Evolutionary conservation across 257 asterid genomes (phyloP).

Genomic region (Coffea eugenioides): DNA sequence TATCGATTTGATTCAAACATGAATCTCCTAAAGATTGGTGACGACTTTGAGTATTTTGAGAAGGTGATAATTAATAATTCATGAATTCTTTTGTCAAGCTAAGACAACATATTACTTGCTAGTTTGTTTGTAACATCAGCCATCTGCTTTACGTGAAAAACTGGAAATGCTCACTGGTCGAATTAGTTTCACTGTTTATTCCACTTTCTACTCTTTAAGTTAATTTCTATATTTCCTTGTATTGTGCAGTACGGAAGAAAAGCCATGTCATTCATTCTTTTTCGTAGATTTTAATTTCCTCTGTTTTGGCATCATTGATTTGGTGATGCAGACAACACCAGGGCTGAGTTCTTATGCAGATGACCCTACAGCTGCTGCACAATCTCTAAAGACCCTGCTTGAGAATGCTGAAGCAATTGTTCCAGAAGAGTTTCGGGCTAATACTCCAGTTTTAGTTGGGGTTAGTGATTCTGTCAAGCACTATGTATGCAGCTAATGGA

Average conservation of each 20-base stretch:
- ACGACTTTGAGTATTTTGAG: constrained; percentile 23
- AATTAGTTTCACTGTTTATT: too few relatives aligned
- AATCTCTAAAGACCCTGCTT: constrained; percentile 55
- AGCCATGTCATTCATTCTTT: too few relatives aligned
- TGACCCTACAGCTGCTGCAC: constrained; percentile 67
- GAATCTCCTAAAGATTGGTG: constrained; percentile 31
- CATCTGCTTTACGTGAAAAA: too few relatives aligned
- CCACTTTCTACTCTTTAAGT: too few relatives aligned
- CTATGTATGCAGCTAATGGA: background rate
- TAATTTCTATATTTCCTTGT: too few relatives aligned
- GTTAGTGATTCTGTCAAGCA: constrained; percentile 33
- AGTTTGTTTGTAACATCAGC: too few relatives aligned
- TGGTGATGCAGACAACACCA: constrained; percentile 50
- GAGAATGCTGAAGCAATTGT: constrained; percentile 65
- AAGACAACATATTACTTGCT: too few relatives aligned
- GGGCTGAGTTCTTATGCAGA: constrained; percentile 68
- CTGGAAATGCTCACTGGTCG: too few relatives aligned
- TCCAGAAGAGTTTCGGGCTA: constrained; percentile 45
- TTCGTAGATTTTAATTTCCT: too few relatives aligned
- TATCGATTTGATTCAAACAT: constrained; percentile 27
- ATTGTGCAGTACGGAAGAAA: too few relatives aligned
- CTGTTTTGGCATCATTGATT: constrained; percentile 10
- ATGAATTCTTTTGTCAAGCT: too few relatives aligned
- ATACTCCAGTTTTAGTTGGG: constrained; percentile 75
- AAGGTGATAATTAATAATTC: background rate